Base-by-base conservation (phyloP, 768 basidiomycete species). In the Artomyces pyxidatus region DNA sequence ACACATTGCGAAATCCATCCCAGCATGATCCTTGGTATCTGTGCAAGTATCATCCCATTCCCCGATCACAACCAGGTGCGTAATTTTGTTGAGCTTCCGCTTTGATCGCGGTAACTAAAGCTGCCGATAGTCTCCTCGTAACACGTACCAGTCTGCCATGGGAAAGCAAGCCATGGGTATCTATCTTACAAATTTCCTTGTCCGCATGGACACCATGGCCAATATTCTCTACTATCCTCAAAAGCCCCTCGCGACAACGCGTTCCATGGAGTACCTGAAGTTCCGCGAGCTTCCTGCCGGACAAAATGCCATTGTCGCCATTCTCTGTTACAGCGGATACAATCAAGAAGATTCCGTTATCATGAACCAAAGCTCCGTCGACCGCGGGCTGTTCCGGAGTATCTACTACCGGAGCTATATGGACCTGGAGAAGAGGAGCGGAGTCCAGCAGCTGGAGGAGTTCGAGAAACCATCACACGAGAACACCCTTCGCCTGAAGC, bases 281-380 rank as follows among this genome's bases (percentile, higher is more conserved):
- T 99, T 99, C 83, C 83, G 94, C 58, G 96, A 99, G 63, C 79
- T 99, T 23, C 95, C 95, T 45, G 95, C 95, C 16, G 95, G 93
- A n/a, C 95, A 98, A 69, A 99, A 99, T 61, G 95, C 95, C 42
- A 90, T 97, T 54, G 95, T 99, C 50, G 95, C 95, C 11, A 98
- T 99, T 61, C 73, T 98, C 48, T 97, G 94, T 63, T 99, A 99
- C 70, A 97, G 93, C 59, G 95, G 95, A 42, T 99, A 99, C 71
- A 99, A 99, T 66, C 96, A 99, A 69, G 96, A 98, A 79, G 96
- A 99, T 77, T 99, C 96, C 54, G 96, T 99, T 69, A 98, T 99
- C 70, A 97, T 99, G 95, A 98, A 98, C 65, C 96, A 99, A 69
- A 92, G 88, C 58, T 95, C 96, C 23, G 88, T 99, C 58, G 95